These are phyloP conservation scores for Quercus lobata DNA, from an alignment of 331 rosid species.

Conservation along the genomic window DNA sequence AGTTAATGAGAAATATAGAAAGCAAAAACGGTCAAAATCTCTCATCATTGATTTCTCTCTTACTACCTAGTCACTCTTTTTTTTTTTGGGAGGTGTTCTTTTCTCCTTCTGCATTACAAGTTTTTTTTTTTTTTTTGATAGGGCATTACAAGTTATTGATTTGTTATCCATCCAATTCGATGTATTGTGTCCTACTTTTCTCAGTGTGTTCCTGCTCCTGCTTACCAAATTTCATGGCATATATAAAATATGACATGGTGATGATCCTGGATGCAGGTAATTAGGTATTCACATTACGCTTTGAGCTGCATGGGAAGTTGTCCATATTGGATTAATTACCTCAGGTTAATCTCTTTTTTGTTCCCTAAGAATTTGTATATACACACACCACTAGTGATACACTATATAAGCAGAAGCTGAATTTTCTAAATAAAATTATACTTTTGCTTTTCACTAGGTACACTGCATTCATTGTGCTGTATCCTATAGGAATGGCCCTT, in stretches of 20 bases:
- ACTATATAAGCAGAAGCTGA: background rate
- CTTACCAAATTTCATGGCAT: background rate
- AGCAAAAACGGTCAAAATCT: background rate
- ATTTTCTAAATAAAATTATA: conserved; percentile 2
- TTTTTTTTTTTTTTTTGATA: no score
- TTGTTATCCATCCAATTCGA: background rate
- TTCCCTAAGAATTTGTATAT: background rate
- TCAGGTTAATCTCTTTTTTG: conserved; percentile 47
- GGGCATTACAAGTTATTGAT: background rate
- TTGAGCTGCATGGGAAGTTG: conserved; percentile 60
- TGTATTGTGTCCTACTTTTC: background rate
- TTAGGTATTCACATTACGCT: conserved; percentile 83
- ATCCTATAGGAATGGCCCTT: conserved; percentile 71
- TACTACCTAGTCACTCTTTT: background rate
- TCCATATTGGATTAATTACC: conserved; percentile 84
- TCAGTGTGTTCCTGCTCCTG: conserved; percentile 13
- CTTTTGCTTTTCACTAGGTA: conserved; percentile 51
- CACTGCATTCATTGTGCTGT: conserved; percentile 79
- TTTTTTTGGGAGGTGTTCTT: background rate
- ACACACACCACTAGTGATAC: background rate
- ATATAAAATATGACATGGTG: background rate
- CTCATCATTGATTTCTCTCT: background rate
- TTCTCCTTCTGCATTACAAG: background rate
- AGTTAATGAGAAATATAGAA: background rate
- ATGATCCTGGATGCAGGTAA: conserved; percentile 55